Evolutionary conservation across 108 stramenopile species (phyloP), one percentile per base, ranked within the genome.

Genomic region (Cyclotella sp.): DNA sequence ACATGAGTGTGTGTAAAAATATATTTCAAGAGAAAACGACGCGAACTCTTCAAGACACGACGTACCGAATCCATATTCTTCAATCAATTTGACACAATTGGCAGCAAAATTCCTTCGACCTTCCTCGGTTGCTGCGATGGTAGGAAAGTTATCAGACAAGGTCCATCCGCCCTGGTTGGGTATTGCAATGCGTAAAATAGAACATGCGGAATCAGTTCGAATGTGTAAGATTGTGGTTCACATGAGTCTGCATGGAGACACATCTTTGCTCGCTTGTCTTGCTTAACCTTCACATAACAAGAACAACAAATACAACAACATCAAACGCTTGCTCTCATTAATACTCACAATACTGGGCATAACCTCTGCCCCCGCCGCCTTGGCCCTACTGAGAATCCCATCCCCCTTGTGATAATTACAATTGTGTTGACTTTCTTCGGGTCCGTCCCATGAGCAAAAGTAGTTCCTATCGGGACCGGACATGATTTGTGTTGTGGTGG

Each of bases 131-230:
- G 82, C 77, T 26, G 82, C 78, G 54, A 82, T 77, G 1, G 63
- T 57, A 13, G 81, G 81, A 51, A 82, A 83, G 52, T 78, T 79
- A 58, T 83, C 82, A 40, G 73, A 75, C 21, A 83, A 46, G 11
- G 82, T 79, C 82, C 82, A 83, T 21, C 82, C 82, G 5, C 82
- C 82, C 21, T 34, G 34, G 34, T 34, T 34, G 34, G 34, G 34
- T 34, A 34, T 34, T 34, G 2, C 34, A 6, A 34, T 34, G 34
- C 34, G 34, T 34, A 34, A 6, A 34, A 34, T 2, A 5, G 34
- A 6, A 5, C 34, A 34, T 5, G 34, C 2, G 34, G 6, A 34
- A 6, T 34, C 6, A 34, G 34, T n/a, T n/a, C n/a, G n/a, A n/a
- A n/a, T n/a, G n/a, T n/a, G n/a, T n/a, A n/a, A n/a, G n/a, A n/a